Conservation (phyloP, 225 moss, liverwort and hornwort genomes). For the Neckera pumila region DNA sequence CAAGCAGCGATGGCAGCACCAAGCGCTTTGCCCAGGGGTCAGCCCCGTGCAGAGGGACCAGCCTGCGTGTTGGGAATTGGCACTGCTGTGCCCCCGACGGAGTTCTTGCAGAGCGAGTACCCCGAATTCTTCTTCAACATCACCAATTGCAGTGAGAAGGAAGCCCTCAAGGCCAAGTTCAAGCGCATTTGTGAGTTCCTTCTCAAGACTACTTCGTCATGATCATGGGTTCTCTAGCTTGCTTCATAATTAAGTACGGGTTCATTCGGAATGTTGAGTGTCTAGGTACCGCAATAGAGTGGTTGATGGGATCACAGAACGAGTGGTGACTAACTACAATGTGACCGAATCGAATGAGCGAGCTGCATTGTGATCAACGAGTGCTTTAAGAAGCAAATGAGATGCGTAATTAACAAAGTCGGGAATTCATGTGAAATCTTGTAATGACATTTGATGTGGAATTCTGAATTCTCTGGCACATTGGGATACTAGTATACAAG, state of each 20-base stretch:
- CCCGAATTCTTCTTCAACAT: background rate
- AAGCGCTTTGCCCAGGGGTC: background rate
- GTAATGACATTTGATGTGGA: background rate
- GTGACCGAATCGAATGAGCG: background rate
- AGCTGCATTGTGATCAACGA: background rate
- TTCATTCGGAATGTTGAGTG: no score
- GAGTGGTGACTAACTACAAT: background rate
- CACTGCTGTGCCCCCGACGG: constrained; percentile 16
- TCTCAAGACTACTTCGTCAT: no score
- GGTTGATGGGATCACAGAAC: background rate
- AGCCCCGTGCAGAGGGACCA: constrained; percentile 17
- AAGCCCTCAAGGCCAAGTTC: constrained; percentile 22
- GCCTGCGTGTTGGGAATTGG: constrained; percentile 21
- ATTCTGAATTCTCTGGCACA: background rate
- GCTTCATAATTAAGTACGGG: no score
- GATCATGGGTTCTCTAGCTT: no score
- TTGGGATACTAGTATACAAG: background rate
- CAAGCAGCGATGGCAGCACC: background rate
- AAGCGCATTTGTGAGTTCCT: constrained; percentile 19
- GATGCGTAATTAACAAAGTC: no score
- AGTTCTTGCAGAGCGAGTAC: constrained; percentile 10
- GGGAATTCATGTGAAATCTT: background rate
- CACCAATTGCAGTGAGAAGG: constrained; percentile 13
- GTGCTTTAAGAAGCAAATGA: background rate
- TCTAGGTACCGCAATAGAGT: no score